Percentiles rank a stretch among this genome's conserved stretches.
phyloP scores from a whole-genome alignment of 208 protist genomes.

The Crithidia expoeki region DNA sequence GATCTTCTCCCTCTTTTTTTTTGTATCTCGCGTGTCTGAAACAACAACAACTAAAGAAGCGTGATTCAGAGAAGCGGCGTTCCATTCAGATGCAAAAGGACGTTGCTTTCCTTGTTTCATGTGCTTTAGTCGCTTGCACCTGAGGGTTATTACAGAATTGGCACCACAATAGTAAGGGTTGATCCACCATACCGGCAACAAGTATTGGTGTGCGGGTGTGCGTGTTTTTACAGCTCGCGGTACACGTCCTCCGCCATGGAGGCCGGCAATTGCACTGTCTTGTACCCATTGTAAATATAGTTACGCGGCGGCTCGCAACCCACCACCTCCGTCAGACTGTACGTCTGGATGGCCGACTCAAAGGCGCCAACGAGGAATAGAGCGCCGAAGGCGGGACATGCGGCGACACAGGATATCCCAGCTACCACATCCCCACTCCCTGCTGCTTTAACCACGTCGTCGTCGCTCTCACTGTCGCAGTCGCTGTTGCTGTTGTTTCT shows the following conservation, averaged over 20 bases:
- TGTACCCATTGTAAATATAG: slow-evolving; percentile 80
- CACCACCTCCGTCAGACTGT: slow-evolving; percentile 66
- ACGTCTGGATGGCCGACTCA: slow-evolving; percentile 69
- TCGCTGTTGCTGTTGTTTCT: background rate
- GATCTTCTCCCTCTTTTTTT: no score
- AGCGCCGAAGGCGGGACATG: slow-evolving; percentile 62
- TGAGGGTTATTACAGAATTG: no score
- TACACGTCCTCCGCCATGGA: slow-evolving; percentile 43
- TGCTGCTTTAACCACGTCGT: background rate
- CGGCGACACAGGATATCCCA: slow-evolving; percentile 61
- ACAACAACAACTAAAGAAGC: no score
- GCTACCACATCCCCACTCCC: slow-evolving; percentile 32
- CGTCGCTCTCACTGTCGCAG: background rate
- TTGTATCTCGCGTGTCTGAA: no score
- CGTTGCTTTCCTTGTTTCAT: no score
- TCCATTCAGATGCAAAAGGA: no score
- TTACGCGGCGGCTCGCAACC: slow-evolving; percentile 67
- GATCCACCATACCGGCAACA: no score
- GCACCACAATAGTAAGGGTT: no score
- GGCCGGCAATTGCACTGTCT: slow-evolving; percentile 62
- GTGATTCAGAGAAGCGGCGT: no score
- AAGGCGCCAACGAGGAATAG: slow-evolving; percentile 79
- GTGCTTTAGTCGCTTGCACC: no score
- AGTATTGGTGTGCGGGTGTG: no score
- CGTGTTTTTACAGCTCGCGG: slow-evolving; percentile 10